Base-by-base conservation (phyloP, 1,284 basidiomycete genomes). In the Kalmanozyma brasiliensis region DNA sequence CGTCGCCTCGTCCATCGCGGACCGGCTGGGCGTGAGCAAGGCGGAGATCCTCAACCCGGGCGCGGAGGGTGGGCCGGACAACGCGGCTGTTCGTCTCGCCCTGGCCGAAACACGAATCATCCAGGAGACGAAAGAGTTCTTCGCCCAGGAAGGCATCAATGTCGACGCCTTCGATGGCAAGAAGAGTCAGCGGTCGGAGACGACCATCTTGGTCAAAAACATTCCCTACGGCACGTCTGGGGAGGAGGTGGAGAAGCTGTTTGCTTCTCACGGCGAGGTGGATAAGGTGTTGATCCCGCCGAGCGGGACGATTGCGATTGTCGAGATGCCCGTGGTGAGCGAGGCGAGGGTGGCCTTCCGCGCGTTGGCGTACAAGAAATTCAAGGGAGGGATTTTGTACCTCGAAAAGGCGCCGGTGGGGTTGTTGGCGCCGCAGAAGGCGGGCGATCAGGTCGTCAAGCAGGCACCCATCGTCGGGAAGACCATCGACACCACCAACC, bases 71-170 rank as follows among this genome's bases (percentile, higher is more conserved):
- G 55, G 45, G 17, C 42, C 53, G 7, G 71, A 73, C 29, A 78
- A 74, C 38, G 63, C 71, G 4, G 94, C 94, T 0, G 93, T 98
- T 53, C 95, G 94, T 79, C 88, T 98, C 22, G 95, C 95, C 0
- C 86, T 98, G 16, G 95, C 95, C 0, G 95, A 98, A 84, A 97
- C 95, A 14, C 91, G 94, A 71, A 89, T 98, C 78, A 94, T 98
- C 52, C 89, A 92, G 68, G 95, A 98, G 82, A 98, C 94, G 0
- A 96, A 95, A 79, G 84, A 89, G 2, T 97, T 79, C 90, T 83
- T 89, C 93, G 36, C 56, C 7, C 51, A 83, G 73, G 82, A 86
- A 55, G 86, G 86, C 6, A 85, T 87, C 49, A 80, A 84, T 8
- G 75, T 87, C 32, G 84, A 84, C 16, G 76, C 84, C 0, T 82